A percentile compares a stretch with the other conserved stretches of the same genome.
phyloP scores from a whole-genome alignment of 805 yeast species.

The Saturnispora bothae region DNA sequence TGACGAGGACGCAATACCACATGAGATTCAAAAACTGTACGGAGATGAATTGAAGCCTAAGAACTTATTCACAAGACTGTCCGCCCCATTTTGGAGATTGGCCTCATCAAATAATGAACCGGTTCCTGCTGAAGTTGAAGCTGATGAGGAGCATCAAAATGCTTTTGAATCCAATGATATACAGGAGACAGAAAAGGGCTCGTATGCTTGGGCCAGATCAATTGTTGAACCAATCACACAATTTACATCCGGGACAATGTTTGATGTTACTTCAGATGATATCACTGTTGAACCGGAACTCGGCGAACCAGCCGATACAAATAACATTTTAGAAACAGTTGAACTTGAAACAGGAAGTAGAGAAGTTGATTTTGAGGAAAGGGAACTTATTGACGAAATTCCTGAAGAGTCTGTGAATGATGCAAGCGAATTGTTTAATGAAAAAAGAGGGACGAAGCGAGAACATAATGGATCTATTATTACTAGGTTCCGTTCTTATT shows the following conservation, averaged over 20 bases:
- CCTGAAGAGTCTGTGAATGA: background rate
- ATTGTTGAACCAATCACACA: conserved; percentile 4
- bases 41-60: background rate
- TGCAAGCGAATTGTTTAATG: background rate
- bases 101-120: background rate
- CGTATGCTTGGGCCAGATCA: background rate
- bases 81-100: background rate
- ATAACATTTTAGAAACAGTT: background rate
- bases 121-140: background rate
- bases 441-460: background rate
- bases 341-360: too few species aligned
- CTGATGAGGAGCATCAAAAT: background rate
- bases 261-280: conserved; percentile 1
- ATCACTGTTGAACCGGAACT: background rate
- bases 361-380: background rate
- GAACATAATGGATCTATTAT: background rate
- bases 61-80: background rate
- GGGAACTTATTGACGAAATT: background rate
- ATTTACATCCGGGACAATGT: conserved; percentile 7
- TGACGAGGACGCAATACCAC: conserved; percentile 1
- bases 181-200: background rate
- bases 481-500: background rate
- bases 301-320: background rate
- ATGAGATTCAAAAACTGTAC: conserved; percentile 1
- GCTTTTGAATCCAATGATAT: background rate